These are phyloP conservation scores for Sutorius australiensis DNA, from an alignment of 768 basidiomycete species.

Conservation along the genomic window DNA sequence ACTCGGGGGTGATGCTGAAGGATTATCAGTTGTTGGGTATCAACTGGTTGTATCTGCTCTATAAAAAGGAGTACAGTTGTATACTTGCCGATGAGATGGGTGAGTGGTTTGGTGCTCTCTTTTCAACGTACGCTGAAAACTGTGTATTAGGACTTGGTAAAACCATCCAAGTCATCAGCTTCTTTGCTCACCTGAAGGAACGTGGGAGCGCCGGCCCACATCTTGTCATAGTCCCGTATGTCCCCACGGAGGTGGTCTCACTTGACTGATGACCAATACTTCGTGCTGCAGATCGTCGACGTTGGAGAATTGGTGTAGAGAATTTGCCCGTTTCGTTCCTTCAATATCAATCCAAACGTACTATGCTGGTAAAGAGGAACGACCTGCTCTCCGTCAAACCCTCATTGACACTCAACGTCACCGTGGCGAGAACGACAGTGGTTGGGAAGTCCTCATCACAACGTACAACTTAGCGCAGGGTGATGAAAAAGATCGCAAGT, in stretches of 20 bases:
- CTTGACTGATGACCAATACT: conserved; percentile 6
- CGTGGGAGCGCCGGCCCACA: conserved; percentile 78
- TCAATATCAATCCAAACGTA: conserved; percentile 84
- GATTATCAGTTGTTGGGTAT: conserved; percentile 97
- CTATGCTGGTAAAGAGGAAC: conserved; percentile 89
- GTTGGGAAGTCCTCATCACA: conserved; percentile 93
- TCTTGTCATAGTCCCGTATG: conserved; percentile 92
- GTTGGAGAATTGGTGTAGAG: conserved; percentile 97
- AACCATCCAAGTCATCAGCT: conserved; percentile 98
- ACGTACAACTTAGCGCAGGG: conserved; percentile 95
- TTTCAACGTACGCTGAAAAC: not conserved
- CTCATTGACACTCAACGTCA: conserved; percentile 57
- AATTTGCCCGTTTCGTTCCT: conserved; percentile 90
- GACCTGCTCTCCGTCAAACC: conserved; percentile 66
- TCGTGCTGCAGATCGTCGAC: conserved; percentile 72
- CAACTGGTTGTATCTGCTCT: conserved; percentile 93
- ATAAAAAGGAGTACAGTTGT: conserved; percentile 77
- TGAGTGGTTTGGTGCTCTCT: conserved; percentile 34
- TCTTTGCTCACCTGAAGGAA: conserved; percentile 86
- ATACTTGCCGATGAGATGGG: conserved; percentile 99
- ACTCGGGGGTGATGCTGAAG: conserved; percentile 73
- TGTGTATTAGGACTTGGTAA: conserved; percentile 80
- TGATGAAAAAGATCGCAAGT: conserved; percentile 82
- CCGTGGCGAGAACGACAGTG: conserved; percentile 46
- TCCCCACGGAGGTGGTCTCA: conserved; percentile 14